Evolutionary conservation across 768 basidiomycete species (phyloP).

Genomic region (Hygrocybe coccinea): DNA sequence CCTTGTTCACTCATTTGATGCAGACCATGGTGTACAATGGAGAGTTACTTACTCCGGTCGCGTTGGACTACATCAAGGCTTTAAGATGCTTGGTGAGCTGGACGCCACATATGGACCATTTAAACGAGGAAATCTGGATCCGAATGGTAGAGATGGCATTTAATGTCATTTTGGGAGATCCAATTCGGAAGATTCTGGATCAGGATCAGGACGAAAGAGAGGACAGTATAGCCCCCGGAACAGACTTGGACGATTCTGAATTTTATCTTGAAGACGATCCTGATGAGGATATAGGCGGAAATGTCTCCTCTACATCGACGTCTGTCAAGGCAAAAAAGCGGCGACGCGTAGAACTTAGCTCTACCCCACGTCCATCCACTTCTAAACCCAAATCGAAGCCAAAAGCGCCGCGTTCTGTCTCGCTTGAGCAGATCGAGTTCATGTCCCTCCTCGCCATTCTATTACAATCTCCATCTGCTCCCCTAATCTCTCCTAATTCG

Average conservation of each 20-base stretch:
- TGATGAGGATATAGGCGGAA: constrained; percentile 26
- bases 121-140: constrained; percentile 64
- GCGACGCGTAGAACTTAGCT: constrained; percentile 21
- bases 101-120: constrained; percentile 72
- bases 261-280: constrained; percentile 14
- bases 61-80: constrained; percentile 78
- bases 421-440: constrained; percentile 68
- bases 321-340: constrained; percentile 34
- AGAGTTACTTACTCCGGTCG: constrained; percentile 55
- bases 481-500: constrained; percentile 44
- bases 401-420: constrained; percentile 22
- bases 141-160: constrained; percentile 65
- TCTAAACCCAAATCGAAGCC: constrained; percentile 18
- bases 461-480: constrained; percentile 54
- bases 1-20: constrained; percentile 60
- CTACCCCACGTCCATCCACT: constrained; percentile 13
- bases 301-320: constrained; percentile 17
- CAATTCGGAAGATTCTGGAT: constrained; percentile 33
- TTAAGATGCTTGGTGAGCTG: constrained; percentile 61
- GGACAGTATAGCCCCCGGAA: background rate
- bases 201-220: constrained; percentile 9
- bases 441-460: constrained; percentile 58
- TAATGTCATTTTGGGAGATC: constrained; percentile 68
- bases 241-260: constrained; percentile 24
- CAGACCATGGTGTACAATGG: constrained; percentile 52